These are phyloP conservation scores for Monosporozyma yasuniensis DNA, from an alignment of 805 yeast species.

Conservation along the genomic window DNA sequence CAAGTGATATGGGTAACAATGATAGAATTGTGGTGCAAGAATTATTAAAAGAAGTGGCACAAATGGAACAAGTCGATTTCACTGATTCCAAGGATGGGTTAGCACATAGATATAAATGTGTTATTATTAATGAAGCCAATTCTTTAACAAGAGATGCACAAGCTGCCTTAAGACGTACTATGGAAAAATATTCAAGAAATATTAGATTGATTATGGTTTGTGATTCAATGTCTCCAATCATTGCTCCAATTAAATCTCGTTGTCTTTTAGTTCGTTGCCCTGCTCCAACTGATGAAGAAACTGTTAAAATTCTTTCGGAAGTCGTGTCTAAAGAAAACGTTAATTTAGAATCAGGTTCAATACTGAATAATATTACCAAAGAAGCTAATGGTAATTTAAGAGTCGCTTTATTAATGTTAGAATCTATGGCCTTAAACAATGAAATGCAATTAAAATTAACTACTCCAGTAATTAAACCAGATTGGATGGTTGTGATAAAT, in stretches of 20 bases:
- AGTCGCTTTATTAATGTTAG: conserved; percentile 67
- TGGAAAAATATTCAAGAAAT: conserved; percentile 89
- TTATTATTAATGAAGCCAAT: conserved; percentile 86
- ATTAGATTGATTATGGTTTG: conserved; percentile 78
- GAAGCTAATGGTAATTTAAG: conserved; percentile 66
- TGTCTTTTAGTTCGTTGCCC: conserved; percentile 82
- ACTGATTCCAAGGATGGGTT: conserved; percentile 35
- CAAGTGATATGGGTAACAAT: conserved; percentile 92
- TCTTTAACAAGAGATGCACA: conserved; percentile 87
- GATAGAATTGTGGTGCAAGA: conserved; percentile 95
- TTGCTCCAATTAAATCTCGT: conserved; percentile 90
- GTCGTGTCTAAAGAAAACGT: conserved; percentile 52
- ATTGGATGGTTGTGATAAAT: conserved; percentile 80
- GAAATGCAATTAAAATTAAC: conserved; percentile 38
- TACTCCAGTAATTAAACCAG: conserved; percentile 58
- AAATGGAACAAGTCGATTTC: conserved; percentile 90
- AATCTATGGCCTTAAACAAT: conserved; percentile 68
- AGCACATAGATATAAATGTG: conserved; percentile 60
- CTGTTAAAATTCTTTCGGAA: conserved; percentile 42
- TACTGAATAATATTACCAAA: conserved; percentile 44
- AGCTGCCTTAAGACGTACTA: conserved; percentile 89
- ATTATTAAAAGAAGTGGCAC: conserved; percentile 86
- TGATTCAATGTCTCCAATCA: conserved; percentile 83
- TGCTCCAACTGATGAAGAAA: conserved; percentile 60
- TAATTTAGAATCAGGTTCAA: conserved; percentile 33